Evolutionary conservation across 2,329 filamentous ascomycete species (phyloP), one percentile per base, ranked within the genome.

Genomic region (Colletotrichum sp.): DNA sequence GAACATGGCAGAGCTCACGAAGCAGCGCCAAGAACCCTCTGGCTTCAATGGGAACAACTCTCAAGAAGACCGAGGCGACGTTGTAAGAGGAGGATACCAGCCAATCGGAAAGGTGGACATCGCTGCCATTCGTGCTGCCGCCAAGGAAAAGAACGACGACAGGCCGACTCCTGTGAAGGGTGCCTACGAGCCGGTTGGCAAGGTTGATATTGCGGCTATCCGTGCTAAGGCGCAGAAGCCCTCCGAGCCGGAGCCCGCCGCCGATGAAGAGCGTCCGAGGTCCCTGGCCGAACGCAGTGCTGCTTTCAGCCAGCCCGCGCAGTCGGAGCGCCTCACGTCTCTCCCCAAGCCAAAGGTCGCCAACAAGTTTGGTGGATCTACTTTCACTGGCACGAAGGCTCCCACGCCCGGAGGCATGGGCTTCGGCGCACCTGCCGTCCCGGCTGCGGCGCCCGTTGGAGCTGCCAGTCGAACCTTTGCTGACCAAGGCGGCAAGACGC

Each of bases 61-160:
- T 21, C 87, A 89, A 70, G 88, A 91, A 64, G 84, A 85, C 39
- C 79, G 85, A 44, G 79, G 81, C 28, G 94, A 96, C 82, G 91
- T 98, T 24, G 92, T 99, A 68, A 94, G 87, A 81, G 97, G 97
- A 60, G 94, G 91, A 18, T 99, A 99, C 85, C 95, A 98, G 84
- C 97, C 97, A 24, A 88, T 99, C 80, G 97, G 97, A 72, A 99
- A 98, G 87, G 95, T 99, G n/a, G 96, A 99, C 82, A 99, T 99
- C 85, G 94, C 94, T 28, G 96, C 95, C 49, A 94, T 99, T 79
- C 92, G 97, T 78, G 93, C 89, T 83, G 95, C 90, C 88, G 96
- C 86, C 82, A 93, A 89, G 88, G 93, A 88, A 80, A 89, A 84
- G 85, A 90, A 90, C 62, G 95, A 98, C 81, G 94, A 98, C 79